Percentiles rank a stretch among this genome's conserved stretches.
phyloP scores from a whole-genome alignment of 2,329 filamentous ascomycete genomes.

The Endocalyx cinctus region DNA sequence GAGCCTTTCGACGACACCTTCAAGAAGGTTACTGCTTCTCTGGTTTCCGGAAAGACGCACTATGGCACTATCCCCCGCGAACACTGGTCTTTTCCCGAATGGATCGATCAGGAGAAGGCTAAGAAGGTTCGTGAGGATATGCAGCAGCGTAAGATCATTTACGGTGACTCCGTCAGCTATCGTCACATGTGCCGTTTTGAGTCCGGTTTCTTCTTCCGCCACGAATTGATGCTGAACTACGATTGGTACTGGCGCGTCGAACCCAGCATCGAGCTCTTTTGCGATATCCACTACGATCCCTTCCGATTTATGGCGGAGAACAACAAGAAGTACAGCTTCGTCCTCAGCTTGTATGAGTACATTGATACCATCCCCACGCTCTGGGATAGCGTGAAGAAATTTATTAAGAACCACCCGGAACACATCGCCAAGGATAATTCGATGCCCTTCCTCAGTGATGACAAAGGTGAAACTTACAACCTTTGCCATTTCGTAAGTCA shows the following conservation, averaged over 20 bases:
- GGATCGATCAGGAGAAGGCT: slow-evolving; percentile 94
- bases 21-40: slow-evolving; percentile 81
- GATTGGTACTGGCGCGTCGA: slow-evolving; percentile 99
- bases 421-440: slow-evolving; percentile 81
- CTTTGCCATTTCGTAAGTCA: slow-evolving; percentile 93
- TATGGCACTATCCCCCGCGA: slow-evolving; percentile 87
- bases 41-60: slow-evolving; percentile 88
- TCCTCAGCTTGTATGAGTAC: slow-evolving; percentile 93
- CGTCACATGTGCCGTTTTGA: slow-evolving; percentile 99
- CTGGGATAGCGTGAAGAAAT: slow-evolving; percentile 93
- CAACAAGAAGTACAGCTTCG: slow-evolving; percentile 97
- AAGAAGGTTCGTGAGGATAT: slow-evolving; percentile 89
- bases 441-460: slow-evolving; percentile 87
- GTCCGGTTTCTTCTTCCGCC: slow-evolving; percentile 98
- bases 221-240: slow-evolving; percentile 88
- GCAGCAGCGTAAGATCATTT: slow-evolving; percentile 92
- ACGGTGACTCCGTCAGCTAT: slow-evolving; percentile 94
- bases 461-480: slow-evolving; percentile 89
- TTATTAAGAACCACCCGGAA: slow-evolving; percentile 85
- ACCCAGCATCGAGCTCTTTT: slow-evolving; percentile 93
- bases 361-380: slow-evolving; percentile 92
- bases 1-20: slow-evolving; percentile 89
- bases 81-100: slow-evolving; percentile 96
- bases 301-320: slow-evolving; percentile 96
- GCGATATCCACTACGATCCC: slow-evolving; percentile 90